Evolutionary conservation across 139 green algal genomes (phyloP).

Genomic region (Closterium sp.): DNA sequence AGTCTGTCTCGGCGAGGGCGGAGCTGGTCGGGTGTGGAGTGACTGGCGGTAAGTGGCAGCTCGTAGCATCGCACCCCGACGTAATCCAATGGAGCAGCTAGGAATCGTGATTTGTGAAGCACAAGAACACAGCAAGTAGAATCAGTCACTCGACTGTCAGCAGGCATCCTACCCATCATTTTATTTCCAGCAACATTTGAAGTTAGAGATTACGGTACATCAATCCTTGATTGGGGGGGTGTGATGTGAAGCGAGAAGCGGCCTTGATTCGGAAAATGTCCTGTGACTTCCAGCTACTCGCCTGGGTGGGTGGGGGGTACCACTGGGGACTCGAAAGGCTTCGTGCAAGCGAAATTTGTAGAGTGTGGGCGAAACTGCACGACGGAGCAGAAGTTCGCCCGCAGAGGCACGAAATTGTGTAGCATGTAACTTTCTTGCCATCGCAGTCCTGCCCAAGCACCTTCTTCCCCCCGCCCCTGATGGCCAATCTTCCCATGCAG

Average conservation of each 20-base stretch:
- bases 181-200: not conserved
- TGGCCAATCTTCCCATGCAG: not conserved
- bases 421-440: not conserved
- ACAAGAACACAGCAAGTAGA: not conserved
- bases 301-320: not conserved
- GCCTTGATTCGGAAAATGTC: too few relatives aligned
- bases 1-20: not conserved
- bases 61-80: not conserved
- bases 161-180: not conserved
- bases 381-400: not conserved
- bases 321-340: not conserved
- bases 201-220: not conserved
- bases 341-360: not conserved
- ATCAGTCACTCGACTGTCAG: not conserved
- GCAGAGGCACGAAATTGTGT: not conserved
- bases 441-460: not conserved
- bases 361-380: not conserved
- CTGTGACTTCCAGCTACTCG: not conserved
- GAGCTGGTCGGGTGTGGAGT: not conserved
- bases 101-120: not conserved
- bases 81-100: not conserved
- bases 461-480: too few relatives aligned
- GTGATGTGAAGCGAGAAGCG: too few relatives aligned
- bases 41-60: not conserved
- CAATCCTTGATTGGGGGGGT: too few relatives aligned